Percentiles rank a stretch among this genome's conserved stretches.
These are phyloP conservation scores for Fusarium hainanense DNA, from an alignment of 2,329 filamentous ascomycete genomes.

Conservation along the genomic window DNA sequence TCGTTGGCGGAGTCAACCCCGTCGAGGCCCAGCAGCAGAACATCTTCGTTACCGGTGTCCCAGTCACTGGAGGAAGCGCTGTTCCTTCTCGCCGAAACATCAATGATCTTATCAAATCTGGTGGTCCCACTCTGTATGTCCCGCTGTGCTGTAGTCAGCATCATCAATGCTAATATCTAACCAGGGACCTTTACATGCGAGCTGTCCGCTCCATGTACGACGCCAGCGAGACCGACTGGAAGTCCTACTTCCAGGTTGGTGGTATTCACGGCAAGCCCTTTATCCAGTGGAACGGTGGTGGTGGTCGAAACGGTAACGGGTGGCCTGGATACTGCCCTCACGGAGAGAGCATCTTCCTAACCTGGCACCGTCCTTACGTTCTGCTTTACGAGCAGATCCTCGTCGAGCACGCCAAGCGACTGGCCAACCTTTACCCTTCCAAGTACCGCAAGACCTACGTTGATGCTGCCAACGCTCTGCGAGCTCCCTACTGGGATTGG, in stretches of 20 bases:
- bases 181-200: constrained; percentile 62
- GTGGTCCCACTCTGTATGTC: constrained; percentile 58
- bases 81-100: constrained; percentile 61
- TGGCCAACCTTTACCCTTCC: constrained; percentile 58
- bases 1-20: constrained; percentile 39
- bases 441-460: constrained; percentile 52
- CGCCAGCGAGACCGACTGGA: constrained; percentile 53
- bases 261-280: constrained; percentile 61
- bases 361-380: constrained; percentile 68
- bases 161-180: constrained; percentile 21
- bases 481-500: constrained; percentile 68
- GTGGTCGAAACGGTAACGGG: constrained; percentile 42
- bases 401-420: constrained; percentile 57
- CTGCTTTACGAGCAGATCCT: constrained; percentile 68
- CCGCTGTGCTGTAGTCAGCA: not conserved
- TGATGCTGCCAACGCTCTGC: constrained; percentile 58
- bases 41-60: constrained; percentile 54
- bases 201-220: constrained; percentile 58
- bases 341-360: constrained; percentile 59
- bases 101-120: constrained; percentile 56
- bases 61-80: constrained; percentile 53
- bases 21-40: constrained; percentile 42
- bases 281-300: constrained; percentile 57
- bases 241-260: constrained; percentile 63
- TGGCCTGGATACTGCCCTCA: constrained; percentile 61